Evolutionary conservation across 2,329 filamentous ascomycete species (phyloP), one percentile per base, ranked within the genome.

Genomic region (Aspergillus pseudoviridinutans): DNA sequence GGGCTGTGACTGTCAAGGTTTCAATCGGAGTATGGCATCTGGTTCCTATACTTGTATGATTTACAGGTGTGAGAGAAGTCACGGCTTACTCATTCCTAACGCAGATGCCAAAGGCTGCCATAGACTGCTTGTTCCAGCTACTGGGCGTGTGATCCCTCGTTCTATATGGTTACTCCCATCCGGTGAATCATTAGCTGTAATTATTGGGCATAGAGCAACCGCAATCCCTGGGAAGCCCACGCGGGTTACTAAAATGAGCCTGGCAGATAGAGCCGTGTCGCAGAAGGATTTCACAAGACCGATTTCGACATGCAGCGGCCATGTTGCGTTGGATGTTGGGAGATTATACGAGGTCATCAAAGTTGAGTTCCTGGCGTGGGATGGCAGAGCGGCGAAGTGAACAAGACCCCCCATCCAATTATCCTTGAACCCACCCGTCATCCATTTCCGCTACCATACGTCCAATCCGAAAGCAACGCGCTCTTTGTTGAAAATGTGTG

Each of bases 401-500:
- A 17, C 7, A 38, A 7, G 17, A 1, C 14, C 32, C 32, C 32
- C 17, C 5, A 38, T 3, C 14, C 32, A 38, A 38, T 6, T 17
- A 17, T 17, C 32, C 14, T 2, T 17, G 32, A 35, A 38, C 14
- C 14, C 14, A 14, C 2, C 32, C 14, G 5, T 7, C 6, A 17
- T 38, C 2, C 22, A 22, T 2, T 22, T 38, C 14, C 14, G 5
- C 14, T 38, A 38, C 32, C 32, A 17, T 38, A 38, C 32, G 14
- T 4, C 32, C 14, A 4, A 50, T 35, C 27, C 22, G n/a, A 50
- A 49, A 22, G 44, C 12, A 47, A 14, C 24, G 22, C n/a, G 14
- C 17, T 24, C 27, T 47, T 35, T 53, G 59, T 53, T 65, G 64
- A 69, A 68, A 3, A 71, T 68, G 66, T 69, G 67, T 72, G 68